Conservation (phyloP, 371 early-diverging fungal species). For the Apophysomyces ossiformis region DNA sequence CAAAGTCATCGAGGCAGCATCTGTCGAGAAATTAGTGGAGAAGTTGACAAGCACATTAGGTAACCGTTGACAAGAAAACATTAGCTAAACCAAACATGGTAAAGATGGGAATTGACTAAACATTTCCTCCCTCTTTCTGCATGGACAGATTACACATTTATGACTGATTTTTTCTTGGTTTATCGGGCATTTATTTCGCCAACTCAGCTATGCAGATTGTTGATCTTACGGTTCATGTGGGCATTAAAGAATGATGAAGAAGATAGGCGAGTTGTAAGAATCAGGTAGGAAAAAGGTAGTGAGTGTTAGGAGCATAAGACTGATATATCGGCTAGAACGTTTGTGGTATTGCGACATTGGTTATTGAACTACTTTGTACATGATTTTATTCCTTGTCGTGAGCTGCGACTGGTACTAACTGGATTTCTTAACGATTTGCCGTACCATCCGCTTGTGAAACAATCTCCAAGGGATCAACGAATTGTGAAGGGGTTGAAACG, state of each 20-base stretch:
- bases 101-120: not conserved
- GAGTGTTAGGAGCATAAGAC: no score
- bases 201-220: slow-evolving; percentile 56
- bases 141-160: slow-evolving; percentile 65
- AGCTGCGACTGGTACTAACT: slow-evolving; percentile 48
- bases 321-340: slow-evolving; percentile 44
- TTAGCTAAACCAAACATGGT: not conserved
- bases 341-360: slow-evolving; percentile 74
- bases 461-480: slow-evolving; percentile 55
- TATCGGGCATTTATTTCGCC: slow-evolving; percentile 71
- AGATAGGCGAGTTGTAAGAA: slow-evolving; percentile 59
- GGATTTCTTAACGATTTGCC: slow-evolving; percentile 50
- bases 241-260: slow-evolving; percentile 60
- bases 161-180: slow-evolving; percentile 76
- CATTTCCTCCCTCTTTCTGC: not conserved
- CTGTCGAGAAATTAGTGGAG: slow-evolving; percentile 65
- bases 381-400: slow-evolving; percentile 63
- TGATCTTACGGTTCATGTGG: slow-evolving; percentile 66
- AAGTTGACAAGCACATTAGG: slow-evolving; percentile 64
- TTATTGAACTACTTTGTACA: slow-evolving; percentile 66
- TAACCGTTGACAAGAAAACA: slow-evolving; percentile 20
- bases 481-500: slow-evolving; percentile 59
- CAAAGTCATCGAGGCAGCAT: slow-evolving; percentile 63
- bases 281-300: slow-evolving; percentile 39
- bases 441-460: slow-evolving; percentile 42